Evolutionary conservation across 306 rosid genomes (phyloP).

Genomic region (Phaseolus lunatus): DNA sequence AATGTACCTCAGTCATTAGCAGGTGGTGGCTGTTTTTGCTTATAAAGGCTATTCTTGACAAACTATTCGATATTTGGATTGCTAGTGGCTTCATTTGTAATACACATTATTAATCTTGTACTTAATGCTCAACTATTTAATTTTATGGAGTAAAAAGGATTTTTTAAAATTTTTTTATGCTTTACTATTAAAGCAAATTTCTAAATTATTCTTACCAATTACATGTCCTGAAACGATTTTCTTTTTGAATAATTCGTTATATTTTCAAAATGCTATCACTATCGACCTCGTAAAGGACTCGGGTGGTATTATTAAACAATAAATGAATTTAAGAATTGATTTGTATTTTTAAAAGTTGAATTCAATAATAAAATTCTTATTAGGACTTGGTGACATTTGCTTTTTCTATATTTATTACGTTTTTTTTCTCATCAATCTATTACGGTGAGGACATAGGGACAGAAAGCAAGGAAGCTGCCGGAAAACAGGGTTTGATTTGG

Average conservation of each 20-base stretch:
- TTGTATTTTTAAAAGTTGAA: neutral
- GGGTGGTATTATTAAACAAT: neutral
- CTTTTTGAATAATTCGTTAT: neutral
- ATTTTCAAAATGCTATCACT: neutral
- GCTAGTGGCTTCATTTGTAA: conserved; percentile 37
- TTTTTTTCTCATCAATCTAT: too few relatives aligned
- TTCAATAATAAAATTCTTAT: neutral
- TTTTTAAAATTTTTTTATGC: neutral
- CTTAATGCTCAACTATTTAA: conserved; percentile 25
- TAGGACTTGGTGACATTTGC: neutral
- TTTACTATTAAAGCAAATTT: neutral
- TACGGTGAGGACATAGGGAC: too few relatives aligned
- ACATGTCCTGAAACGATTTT: neutral
- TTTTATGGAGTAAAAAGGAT: conserved; percentile 2
- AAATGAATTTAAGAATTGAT: neutral
- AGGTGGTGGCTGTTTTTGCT: conserved; percentile 32
- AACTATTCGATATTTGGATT: conserved; percentile 18
- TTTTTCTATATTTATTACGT: neutral
- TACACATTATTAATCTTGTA: conserved; percentile 29
- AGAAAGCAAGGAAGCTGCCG: too few relatives aligned
- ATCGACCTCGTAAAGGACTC: neutral
- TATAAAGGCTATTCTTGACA: conserved; percentile 30
- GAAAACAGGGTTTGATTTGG: too few relatives aligned
- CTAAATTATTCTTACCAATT: neutral
- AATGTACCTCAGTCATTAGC: conserved; percentile 5